phyloP scores from a whole-genome alignment of 208 protist genomes.

The Balamuthia mandrillaris region DNA sequence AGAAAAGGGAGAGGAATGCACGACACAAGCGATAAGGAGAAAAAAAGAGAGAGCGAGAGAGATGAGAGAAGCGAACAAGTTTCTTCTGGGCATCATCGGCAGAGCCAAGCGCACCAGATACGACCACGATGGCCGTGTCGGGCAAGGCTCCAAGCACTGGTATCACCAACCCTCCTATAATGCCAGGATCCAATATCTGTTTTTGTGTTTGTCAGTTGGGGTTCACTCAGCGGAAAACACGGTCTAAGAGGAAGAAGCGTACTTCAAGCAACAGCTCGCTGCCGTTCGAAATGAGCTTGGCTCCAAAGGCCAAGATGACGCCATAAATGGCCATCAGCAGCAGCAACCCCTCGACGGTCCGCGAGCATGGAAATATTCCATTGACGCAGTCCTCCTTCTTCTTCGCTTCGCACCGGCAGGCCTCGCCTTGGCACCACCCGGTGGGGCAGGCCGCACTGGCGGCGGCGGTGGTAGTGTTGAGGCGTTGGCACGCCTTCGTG shows the following conservation, averaged over 20 bases:
- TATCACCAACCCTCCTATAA: constrained; percentile 53
- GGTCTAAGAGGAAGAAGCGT: neutral
- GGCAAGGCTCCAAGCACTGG: constrained; percentile 47
- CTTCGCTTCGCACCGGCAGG: neutral
- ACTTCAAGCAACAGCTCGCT: constrained; percentile 47
- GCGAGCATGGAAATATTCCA: constrained; percentile 18
- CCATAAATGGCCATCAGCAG: constrained; percentile 52
- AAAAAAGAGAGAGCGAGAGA: too few species aligned
- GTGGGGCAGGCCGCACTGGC: neutral
- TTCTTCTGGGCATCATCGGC: constrained; percentile 50
- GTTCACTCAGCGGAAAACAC: neutral
- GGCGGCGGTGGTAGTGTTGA: too few species aligned
- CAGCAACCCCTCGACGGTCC: constrained; percentile 36
- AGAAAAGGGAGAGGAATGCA: too few species aligned
- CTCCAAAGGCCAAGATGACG: constrained; percentile 42
- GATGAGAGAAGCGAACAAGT: too few species aligned
- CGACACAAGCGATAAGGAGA: too few species aligned
- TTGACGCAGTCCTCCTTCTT: neutral
- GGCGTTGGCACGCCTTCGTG: too few species aligned
- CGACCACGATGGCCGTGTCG: constrained; percentile 53
- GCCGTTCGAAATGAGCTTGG: constrained; percentile 52
- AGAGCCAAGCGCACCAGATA: constrained; percentile 40
- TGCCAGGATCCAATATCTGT: constrained; percentile 1
- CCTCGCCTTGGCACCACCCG: neutral
- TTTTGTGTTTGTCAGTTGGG: neutral